Evolutionary conservation across 164 flowering plant species (phyloP), one percentile per base, ranked within the genome.

Genomic region (Akebia trifoliata): DNA sequence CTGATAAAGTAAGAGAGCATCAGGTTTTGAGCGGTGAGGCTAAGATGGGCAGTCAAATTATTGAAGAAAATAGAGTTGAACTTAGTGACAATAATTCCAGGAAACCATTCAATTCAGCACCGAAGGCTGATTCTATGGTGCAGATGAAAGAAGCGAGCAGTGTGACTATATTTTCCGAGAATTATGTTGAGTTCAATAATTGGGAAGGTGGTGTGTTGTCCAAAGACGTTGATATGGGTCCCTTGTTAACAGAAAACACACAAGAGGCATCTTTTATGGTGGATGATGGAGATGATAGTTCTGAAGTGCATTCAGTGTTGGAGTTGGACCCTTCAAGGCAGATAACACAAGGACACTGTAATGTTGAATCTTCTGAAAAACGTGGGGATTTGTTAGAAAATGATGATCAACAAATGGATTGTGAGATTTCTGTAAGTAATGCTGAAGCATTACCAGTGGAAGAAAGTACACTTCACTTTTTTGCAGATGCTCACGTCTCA

Each of bases 1-100:
- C 3, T 58, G 59, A 40, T 29, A 22, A 30, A 18, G 38, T 35
- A 21, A 66, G 57, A 39, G 65, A 72, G 28, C 15, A 26, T 6
- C 34, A 43, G 51, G 40, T 59, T 34, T 4, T 38, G n/a, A 54
- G 56, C n/a, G 50, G 61, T 32, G 69, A 47, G 59, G 52, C 30
- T 36, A 38, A 48, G 47, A 54, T 49, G 30, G 63, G 56, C 54
- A 61, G 54, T 66, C 56, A 50, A n/a, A n/a, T n/a, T n/a, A n/a
- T n/a, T n/a, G n/a, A n/a, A n/a, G n/a, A n/a, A n/a, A n/a, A n/a
- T n/a, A n/a, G n/a, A n/a, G n/a, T n/a, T n/a, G n/a, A n/a, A 45
- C 60, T 21, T 18, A 47, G 32, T 28, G 48, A 8, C 4, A 22
- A 29, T 47, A 40, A 40, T 44, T n/a, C 54, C 26, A 65, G 57